Evolutionary conservation across 2,329 filamentous ascomycete species (phyloP), one percentile per base, ranked within the genome.

Genomic region (Myriosclerotinia scirpicola): DNA sequence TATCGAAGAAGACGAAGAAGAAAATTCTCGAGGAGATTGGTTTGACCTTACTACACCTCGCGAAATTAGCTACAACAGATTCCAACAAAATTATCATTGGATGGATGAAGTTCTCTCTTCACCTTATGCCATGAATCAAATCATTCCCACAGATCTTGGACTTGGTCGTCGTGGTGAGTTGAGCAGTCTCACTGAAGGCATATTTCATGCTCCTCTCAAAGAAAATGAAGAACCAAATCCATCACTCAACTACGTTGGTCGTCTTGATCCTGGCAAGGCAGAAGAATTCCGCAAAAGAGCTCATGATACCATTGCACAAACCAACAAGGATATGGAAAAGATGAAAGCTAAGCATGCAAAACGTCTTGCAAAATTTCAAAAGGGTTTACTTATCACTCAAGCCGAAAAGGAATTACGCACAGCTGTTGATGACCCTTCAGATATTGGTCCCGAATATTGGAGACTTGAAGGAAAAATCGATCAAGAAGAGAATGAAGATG

Each of bases 21-120:
- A 97, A 75, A 90, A 90, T 3, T 90, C 90, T 8, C 84, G 91
- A 26, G 93, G 93, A 38, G 95, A 99, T 77, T 84, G 93, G 76
- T 92, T 99, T 74, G 95, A 99, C 76, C 87, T 92, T 70, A 82
- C 97, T 69, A 94, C 92, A 0, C 93, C 93, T 3, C 86, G 93
- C 54, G 95, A 99, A 70, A 90, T 99, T 69, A 96, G 93, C 72
- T 82, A 92, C 68, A 87, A 88, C 70, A 87, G 95, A 65, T 99
- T 97, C 77, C 90, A 90, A 76, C 93, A 97, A 76, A 96, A 99
- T 74, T 94, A 99, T 74, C 92, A 97, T 77, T 98, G 94, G 95
- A 97, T 99, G 92, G 95, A 98, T 75, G 94, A 99, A 79, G 89
- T 99, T 38, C 85, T 98, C 64, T 92, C 91, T 0, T 98, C 94